Base-by-base conservation (phyloP, 495 filamentous ascomycete species). In the Melanomma pulvis-pyrius region DNA sequence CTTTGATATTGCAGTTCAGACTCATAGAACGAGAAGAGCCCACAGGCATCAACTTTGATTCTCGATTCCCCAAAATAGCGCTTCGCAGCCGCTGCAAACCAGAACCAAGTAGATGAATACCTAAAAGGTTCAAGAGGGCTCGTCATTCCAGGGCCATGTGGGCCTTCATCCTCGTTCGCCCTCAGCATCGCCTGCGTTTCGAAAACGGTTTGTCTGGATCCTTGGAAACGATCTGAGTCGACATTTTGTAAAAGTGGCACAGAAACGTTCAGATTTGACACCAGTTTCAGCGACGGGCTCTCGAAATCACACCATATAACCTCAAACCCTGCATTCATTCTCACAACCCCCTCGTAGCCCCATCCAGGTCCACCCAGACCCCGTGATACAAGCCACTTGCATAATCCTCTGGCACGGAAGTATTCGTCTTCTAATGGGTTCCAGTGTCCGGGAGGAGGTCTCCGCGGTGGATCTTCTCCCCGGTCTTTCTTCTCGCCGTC, bases 291-390 rank as follows among this genome's bases (percentile, higher is more conserved):
- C 9, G 74, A 76, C 12, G 71, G 68, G 41, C 58, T 67, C 24
- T 49, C 68, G 46, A 80, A 81, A 62, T 81, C 74, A 61, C 79
- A 82, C 75, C 76, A 79, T 26, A 80, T 76, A 59, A 79, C 63
- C 70, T 80, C 79, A 57, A 80, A 82, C 15, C 79, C 79, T 11
- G 79, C 73, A 66, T 81, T 79, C 79, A 82, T 82, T 61, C 79
- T 70, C 36, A 82, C 76, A 49, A 82, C 73, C 12, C 78, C 79
- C 52, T 82, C 78, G 62, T 74, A 75, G 22, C 78, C 78, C 79
- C 68, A 77, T 28, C 74, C 76, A 12, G 1, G 26, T 24, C 67
- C 71, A 53, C 73, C 61, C 13, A 77, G 60, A 4, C 64, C 73
- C 19, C 56, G 54, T 12, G 58, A 50, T 26, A 52, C 59, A 4